Base-by-base conservation (phyloP, 116 monocot genomes). In the Papilionanthe hybrid region DNA sequence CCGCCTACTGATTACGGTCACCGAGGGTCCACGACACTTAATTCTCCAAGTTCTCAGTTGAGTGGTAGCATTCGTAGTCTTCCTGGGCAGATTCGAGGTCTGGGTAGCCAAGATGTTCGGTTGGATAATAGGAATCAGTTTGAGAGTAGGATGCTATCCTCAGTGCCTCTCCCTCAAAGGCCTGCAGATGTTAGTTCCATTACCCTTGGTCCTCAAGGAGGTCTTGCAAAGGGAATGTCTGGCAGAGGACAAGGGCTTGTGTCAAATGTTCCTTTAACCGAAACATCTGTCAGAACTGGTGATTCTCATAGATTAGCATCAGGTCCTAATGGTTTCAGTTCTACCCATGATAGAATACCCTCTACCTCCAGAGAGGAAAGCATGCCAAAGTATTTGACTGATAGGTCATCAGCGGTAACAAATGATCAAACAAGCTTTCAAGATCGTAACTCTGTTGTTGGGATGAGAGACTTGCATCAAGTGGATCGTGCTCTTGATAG, bases 181-280 rank as follows among this genome's bases (percentile, higher is more conserved):
- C 72, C 72, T 79, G 75, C 43, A 72, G 80, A 83, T 82, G 91
- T 86, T 82, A 83, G 87, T 77, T 76, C 86, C 43, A 87, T 92
- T 41, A 90, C 96, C 22, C 88, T 96, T 55, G 91, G 90, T 72
- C 96, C 96, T 48, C 88, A 93, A 87, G 96, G 96, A 57, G 93
- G 93, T 60, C 89, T 96, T 72, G 96, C 87, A 6, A 91, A 83
- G 72, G 90, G 90, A 7, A 93, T 96, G 96, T 93, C 93, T 42
- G 79, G 82, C 12, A 91, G 93, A 92, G 91, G 90, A 82, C 91
- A 88, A 13, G 78, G 90, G 77, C 42, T 74, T 29, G 79, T 83
- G 30, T 81, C 87, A 78, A 85, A 76, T 81, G 74, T 32, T 58
- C 67, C 87, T 22, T 69, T 42, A 7, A 22, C 78, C 72, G 90